These are phyloP conservation scores for Trichoderma virens DNA, from an alignment of 495 filamentous ascomycete genomes.

Conservation along the genomic window DNA sequence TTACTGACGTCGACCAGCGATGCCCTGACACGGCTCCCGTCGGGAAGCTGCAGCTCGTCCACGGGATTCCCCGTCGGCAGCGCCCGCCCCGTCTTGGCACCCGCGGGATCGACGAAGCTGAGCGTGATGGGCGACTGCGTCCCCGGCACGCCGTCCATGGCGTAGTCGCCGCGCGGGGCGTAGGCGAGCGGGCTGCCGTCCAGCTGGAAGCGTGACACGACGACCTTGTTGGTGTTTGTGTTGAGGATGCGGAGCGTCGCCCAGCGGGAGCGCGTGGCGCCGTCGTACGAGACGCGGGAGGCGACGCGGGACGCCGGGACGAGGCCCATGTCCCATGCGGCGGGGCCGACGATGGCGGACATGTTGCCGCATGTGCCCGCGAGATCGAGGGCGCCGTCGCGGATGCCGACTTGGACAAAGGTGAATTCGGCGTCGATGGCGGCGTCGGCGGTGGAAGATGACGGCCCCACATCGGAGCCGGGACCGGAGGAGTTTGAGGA, in stretches of 20 bases:
- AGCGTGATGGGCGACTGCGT: slow-evolving; percentile 48
- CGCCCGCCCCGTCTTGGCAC: slow-evolving; percentile 57
- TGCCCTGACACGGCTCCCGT: slow-evolving; percentile 44
- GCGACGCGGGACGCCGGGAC: slow-evolving; percentile 15
- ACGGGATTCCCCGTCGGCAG: slow-evolving; percentile 54
- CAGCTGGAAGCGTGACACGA: slow-evolving; percentile 40
- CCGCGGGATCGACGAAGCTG: slow-evolving; percentile 58
- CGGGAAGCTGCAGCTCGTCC: slow-evolving; percentile 45
- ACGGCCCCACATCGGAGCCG: not conserved
- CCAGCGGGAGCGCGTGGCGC: slow-evolving; percentile 22
- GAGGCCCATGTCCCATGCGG: slow-evolving; percentile 49
- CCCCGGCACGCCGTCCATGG: slow-evolving; percentile 62
- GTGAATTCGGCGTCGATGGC: slow-evolving; percentile 66
- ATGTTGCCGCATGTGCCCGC: slow-evolving; percentile 72
- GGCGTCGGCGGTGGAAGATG: too few relatives aligned
- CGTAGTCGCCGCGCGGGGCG: slow-evolving; percentile 43
- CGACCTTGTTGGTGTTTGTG: slow-evolving; percentile 42
- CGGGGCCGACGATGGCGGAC: slow-evolving; percentile 58
- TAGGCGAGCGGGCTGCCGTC: slow-evolving; percentile 36
- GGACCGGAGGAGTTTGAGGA: slow-evolving; percentile 16
- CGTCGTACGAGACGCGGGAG: slow-evolving; percentile 18
- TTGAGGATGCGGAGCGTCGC: slow-evolving; percentile 35
- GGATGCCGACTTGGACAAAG: slow-evolving; percentile 60
- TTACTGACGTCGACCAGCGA: slow-evolving; percentile 54
- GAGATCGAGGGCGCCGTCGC: slow-evolving; percentile 50